Evolutionary conservation across 1,284 basidiomycete genomes (phyloP).

Genomic region (Sporisorium iseilematis-ciliati): DNA sequence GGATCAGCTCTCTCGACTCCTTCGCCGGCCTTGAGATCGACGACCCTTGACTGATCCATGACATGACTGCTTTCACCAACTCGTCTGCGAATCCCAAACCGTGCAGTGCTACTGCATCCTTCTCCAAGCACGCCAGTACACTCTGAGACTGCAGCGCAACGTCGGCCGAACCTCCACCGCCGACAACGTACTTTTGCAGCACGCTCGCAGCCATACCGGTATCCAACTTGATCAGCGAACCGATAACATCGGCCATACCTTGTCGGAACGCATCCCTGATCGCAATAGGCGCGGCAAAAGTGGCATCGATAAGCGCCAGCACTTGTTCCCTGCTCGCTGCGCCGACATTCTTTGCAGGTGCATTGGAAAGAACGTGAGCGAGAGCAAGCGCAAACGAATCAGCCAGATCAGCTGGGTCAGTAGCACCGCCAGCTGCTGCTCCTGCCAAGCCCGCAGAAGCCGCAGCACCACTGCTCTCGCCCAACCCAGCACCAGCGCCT

Average conservation of each 20-base stretch:
- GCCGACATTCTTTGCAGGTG: constrained; percentile 79
- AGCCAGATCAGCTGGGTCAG: constrained; percentile 65
- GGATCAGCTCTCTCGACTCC: constrained; percentile 42
- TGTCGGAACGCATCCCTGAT: constrained; percentile 76
- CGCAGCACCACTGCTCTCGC: constrained; percentile 21
- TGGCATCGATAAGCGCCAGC: constrained; percentile 81
- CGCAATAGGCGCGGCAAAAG: constrained; percentile 74
- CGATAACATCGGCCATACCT: constrained; percentile 77
- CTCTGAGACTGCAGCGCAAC: constrained; percentile 46
- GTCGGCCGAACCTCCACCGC: constrained; percentile 23
- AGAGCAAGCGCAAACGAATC: constrained; percentile 82
- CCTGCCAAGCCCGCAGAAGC: constrained; percentile 30
- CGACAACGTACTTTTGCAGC: constrained; percentile 35
- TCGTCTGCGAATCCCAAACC: constrained; percentile 35
- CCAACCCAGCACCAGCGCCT: constrained; percentile 74
- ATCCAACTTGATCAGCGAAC: constrained; percentile 76
- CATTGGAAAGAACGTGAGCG: constrained; percentile 81
- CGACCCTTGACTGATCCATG: constrained; percentile 52
- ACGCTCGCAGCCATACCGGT: constrained; percentile 18
- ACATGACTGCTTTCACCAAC: constrained; percentile 47
- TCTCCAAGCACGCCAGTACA: constrained; percentile 36
- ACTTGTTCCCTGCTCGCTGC: constrained; percentile 80
- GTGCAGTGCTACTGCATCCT: constrained; percentile 40
- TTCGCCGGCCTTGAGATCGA: constrained; percentile 46
- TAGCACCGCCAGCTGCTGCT: constrained; percentile 24